These are phyloP conservation scores for Orbilia blumenaviensis DNA, from an alignment of 2,329 filamentous ascomycete genomes.

Conservation along the genomic window DNA sequence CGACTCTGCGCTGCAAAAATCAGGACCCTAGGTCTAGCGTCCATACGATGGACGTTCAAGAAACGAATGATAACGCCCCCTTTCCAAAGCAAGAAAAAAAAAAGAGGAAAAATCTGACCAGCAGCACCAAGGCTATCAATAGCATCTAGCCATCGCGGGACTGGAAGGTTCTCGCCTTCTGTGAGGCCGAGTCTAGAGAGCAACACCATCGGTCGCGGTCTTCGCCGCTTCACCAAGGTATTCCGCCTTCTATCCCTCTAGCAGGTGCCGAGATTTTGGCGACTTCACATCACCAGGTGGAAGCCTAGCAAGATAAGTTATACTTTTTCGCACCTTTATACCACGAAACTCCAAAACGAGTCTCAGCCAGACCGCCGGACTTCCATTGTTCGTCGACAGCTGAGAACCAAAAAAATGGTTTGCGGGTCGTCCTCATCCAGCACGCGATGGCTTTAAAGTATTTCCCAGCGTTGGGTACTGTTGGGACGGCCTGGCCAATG, in stretches of 20 bases:
- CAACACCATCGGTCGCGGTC: constrained; percentile 23
- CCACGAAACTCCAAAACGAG: constrained; percentile 40
- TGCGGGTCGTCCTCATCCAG: constrained; percentile 58
- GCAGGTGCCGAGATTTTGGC: neutral
- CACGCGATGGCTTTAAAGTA: constrained; percentile 73
- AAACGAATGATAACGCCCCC: neutral
- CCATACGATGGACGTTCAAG: constrained; percentile 1
- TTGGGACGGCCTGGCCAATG: constrained; percentile 68
- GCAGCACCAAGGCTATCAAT: neutral
- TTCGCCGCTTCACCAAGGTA: no score
- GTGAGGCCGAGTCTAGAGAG: neutral
- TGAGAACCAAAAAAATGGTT: constrained; percentile 57
- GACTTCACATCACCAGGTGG: neutral
- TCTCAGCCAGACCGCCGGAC: constrained; percentile 26
- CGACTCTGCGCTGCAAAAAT: constrained; percentile 12
- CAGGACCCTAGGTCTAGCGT: constrained; percentile 9
- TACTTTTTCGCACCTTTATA: constrained; percentile 25
- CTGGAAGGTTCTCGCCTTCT: neutral
- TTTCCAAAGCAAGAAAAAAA: neutral
- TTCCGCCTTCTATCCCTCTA: no score
- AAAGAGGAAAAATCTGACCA: no score
- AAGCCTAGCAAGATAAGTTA: constrained; percentile 38
- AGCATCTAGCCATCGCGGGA: constrained; percentile 2
- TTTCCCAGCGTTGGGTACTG: constrained; percentile 69
- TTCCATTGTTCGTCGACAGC: constrained; percentile 52